These are phyloP conservation scores for Musa itinerans DNA, from an alignment of 176 grass and related monocot genomes.

Conservation along the genomic window DNA sequence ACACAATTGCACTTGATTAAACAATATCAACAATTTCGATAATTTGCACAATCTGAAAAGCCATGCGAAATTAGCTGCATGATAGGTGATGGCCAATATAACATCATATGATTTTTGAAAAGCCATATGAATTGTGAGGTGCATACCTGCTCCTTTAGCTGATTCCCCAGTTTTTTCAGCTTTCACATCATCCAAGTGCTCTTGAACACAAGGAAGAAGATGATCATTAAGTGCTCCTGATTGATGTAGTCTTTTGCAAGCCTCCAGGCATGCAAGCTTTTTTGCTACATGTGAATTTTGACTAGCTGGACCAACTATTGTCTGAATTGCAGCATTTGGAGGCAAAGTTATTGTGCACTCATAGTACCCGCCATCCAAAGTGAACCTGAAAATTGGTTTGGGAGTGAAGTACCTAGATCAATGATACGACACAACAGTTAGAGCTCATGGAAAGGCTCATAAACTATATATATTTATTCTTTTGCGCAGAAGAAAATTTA, in stretches of 20 bases:
- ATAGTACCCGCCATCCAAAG: constrained; percentile 30
- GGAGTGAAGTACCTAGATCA: constrained; percentile 38
- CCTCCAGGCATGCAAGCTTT: constrained; percentile 66
- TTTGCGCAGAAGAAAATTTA: neutral
- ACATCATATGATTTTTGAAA: neutral
- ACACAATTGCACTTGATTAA: neutral
- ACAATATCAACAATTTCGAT: neutral
- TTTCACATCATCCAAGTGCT: constrained; percentile 11
- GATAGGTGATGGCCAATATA: neutral
- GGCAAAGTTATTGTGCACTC: constrained; percentile 67
- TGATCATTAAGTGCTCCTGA: constrained; percentile 59
- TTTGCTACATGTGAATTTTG: constrained; percentile 61
- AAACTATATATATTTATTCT: neutral
- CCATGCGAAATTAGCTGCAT: neutral
- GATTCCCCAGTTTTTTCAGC: constrained; percentile 14
- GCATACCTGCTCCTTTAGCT: constrained; percentile 50
- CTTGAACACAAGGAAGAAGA: constrained; percentile 40
- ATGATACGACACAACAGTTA: neutral
- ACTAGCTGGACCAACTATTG: constrained; percentile 46
- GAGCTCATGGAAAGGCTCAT: constrained; percentile 5
- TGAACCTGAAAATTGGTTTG: constrained; percentile 44
- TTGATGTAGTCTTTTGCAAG: constrained; percentile 80
- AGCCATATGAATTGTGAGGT: neutral
- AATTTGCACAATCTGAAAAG: neutral
- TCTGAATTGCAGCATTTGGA: constrained; percentile 47